Base-by-base conservation (phyloP, 352 stramenopile genomes). In the Pythium guiyangense region DNA sequence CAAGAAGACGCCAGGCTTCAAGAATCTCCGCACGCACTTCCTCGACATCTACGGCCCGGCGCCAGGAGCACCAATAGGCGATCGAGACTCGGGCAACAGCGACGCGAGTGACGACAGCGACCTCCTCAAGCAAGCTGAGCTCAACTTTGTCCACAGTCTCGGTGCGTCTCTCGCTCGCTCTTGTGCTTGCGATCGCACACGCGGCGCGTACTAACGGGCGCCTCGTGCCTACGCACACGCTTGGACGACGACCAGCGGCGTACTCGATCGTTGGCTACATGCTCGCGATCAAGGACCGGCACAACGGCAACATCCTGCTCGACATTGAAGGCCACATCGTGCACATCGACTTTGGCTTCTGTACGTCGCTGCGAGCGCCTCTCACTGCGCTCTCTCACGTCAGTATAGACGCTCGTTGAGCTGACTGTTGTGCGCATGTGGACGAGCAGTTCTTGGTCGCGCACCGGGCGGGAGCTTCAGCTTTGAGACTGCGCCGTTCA, bases 291-390 rank as follows among this genome's bases (percentile, higher is more conserved):
- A 99, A 99, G 65, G 97, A 99, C 71, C 86, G 96, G 8, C 97
- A 99, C 82, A 99, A 99, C 67, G 97, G 96, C 43, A 99, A 99
- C 69, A 98, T 99, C 57, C 96, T 99, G 84, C 92, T 99, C 50
- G 96, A 99, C 64, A 93, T 90, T 15, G 80, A 96, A 59, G 97
- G 97, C 6, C 95, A 98, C 63, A 74, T 99, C 26, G 88, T 99
- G 37, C 96, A 99, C 76, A 99, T 99, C 69, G 97, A 99, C 73
- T 99, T 99, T 84, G 97, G 97, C 31, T 99, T 99, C 71, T 90
- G 82, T 92, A 78, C 49, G 75, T 84, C 10, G 10, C 29, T 52
- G 47, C 17, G 4, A 25, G 18, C 37, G 8, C 26, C 45, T 27
- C 29, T 34, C 29, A 2, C 8, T 37, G 4, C 6, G 31, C 31